Evolutionary conservation across 768 basidiomycete species (phyloP), one percentile per base, ranked within the genome.

Genomic region (Mycena venus): DNA sequence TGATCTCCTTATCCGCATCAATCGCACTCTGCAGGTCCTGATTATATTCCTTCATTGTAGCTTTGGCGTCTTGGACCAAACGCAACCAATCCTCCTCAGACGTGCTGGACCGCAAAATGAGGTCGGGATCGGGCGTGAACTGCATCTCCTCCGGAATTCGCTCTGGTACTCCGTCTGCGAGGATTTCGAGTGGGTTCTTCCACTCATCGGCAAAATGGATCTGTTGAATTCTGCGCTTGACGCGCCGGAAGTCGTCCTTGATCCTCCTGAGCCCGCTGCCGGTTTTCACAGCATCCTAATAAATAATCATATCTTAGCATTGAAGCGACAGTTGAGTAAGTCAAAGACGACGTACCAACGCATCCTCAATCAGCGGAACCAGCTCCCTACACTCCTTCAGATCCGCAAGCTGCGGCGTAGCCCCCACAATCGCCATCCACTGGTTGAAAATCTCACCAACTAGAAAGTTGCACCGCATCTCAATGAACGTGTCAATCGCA

Each of bases 341-440:
- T 5, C 7, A 17, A 23, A 47, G 15, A 34, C 19, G 31, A 65
- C 78, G 0, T 32, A 79, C 78, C 69, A 79, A 62, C 14, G 75
- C 73, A 11, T 58, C 65, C 58, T 78, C 77, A 19, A 78, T 71
- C 34, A 79, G 51, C n/a, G 75, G 70, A n/a, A 75, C 70, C 1
- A 79, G 65, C 53, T 29, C 62, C 27, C 44, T 56, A 42, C 75
- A 77, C 9, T 38, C 49, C 19, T 31, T 10, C 3, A 61, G 47
- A 38, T 78, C 34, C 6, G 79, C 77, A 2, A 74, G 65, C 2
- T 59, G 65, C 5, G 66, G 60, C 4, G 73, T 72, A 4, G 29
- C 44, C 12, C 73, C 75, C 6, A 76, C 75, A 1, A 42, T 53
- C 12, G n/a, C 14, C 68, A 61, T 59, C 77, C 78, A 79, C 10